Evolutionary conservation across 441 rosid species (phyloP), one percentile per base, ranked within the genome.

Genomic region (Caryocar brasiliense): DNA sequence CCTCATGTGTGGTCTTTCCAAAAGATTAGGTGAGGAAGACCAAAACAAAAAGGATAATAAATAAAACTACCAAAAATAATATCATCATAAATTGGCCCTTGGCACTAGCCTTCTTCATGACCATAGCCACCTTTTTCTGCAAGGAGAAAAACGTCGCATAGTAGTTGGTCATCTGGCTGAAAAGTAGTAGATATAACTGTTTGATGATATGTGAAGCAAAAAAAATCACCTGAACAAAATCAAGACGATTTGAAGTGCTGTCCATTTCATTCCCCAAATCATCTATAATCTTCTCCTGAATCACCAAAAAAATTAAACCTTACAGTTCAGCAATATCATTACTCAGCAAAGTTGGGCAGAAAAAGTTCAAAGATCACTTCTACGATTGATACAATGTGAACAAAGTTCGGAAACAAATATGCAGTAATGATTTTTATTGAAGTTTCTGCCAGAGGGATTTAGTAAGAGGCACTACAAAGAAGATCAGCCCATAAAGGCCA

Each of bases 61-160:
- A 93, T 73, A 93, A 58, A 72, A 58, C 75, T 29, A 93, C 48
- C 65, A 93, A 70, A 71, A 82, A 84, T 54, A 85, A 41, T 58
- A 86, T 93, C 99, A 93, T 88, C 96, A 93, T 88, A 46, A 79
- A 50, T 65, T 93, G 97, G 12, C 95, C 97, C 74, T 84, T 93
- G 3, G 85, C 82, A 39, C 99, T 59, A 21, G 97, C 96, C 68
- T 86, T 93, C 85, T 86, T 93, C 99, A 93, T 93, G 51, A 93
- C 91, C 92, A 86, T 79, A 3, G 81, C 95, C 58, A 93, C 97
- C 61, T 86, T 93, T 78, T 93, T 93, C 97, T 91, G 95, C 67
- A 61, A 51, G 24, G 40, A 41, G 38, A 53, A 38, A 50, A 27
- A 2, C 9, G 19, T 33, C 15, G 18, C 21, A 3, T 4, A 28